phyloP scores from a whole-genome alignment of 1,284 basidiomycete genomes.

The Austroboletus olivaceoglutinosus region DNA sequence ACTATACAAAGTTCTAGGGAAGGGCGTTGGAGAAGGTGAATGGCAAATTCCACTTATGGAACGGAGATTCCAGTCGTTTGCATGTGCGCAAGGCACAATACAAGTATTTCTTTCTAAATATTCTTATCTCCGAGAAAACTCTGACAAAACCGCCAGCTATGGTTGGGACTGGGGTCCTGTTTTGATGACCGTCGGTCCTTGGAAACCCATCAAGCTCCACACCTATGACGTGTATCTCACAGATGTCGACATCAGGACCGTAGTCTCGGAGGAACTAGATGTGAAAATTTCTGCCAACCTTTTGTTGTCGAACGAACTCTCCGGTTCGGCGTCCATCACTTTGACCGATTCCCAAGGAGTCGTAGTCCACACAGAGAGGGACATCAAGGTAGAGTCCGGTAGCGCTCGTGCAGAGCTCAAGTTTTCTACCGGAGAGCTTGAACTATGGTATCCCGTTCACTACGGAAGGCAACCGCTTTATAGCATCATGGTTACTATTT shows the following conservation, averaged over 20 bases:
- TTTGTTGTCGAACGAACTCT: conserved; percentile 39
- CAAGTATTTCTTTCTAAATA: conserved; percentile 48
- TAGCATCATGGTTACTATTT: conserved; percentile 51
- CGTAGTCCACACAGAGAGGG: conserved; percentile 37
- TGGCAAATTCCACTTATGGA: conserved; percentile 69
- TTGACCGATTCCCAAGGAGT: conserved; percentile 50
- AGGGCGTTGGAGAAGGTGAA: conserved; percentile 62
- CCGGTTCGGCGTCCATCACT: conserved; percentile 43
- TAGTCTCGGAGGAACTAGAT: conserved; percentile 52
- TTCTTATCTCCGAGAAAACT: neutral
- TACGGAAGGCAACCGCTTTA: conserved; percentile 83
- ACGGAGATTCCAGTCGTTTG: conserved; percentile 82
- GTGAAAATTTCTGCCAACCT: conserved; percentile 49
- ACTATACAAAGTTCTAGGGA: conserved; percentile 42
- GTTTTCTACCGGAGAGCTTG: conserved; percentile 53
- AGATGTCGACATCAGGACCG: conserved; percentile 59
- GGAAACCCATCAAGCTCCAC: conserved; percentile 74
- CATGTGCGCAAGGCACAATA: conserved; percentile 90
- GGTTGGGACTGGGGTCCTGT: conserved; percentile 88
- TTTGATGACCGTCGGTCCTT: conserved; percentile 76
- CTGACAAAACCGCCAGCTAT: conserved; percentile 48
- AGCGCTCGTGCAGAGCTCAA: conserved; percentile 46
- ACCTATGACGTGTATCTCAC: conserved; percentile 61
- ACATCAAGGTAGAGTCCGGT: conserved; percentile 41
- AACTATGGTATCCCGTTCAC: conserved; percentile 83